Conservation (phyloP, 176 grass and related monocot species). For the Ananas comosus region DNA sequence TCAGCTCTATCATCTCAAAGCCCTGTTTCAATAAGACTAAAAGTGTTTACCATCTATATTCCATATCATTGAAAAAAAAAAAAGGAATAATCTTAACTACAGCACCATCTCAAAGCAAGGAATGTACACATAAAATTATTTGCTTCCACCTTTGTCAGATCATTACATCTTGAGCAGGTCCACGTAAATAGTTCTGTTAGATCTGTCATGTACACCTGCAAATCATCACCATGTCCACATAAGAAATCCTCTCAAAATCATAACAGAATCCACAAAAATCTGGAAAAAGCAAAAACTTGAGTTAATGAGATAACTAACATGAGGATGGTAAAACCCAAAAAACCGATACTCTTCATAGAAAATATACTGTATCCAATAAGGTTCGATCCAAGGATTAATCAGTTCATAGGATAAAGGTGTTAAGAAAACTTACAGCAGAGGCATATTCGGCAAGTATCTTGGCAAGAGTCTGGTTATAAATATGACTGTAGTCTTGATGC, state of each 20-base stretch:
- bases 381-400: too few species aligned
- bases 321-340: neutral
- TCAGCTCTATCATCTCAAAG: conserved; percentile 64
- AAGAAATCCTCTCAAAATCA: conserved; percentile 9
- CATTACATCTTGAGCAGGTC: conserved; percentile 77
- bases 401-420: neutral
- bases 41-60: conserved; percentile 1
- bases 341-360: neutral
- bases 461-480: conserved; percentile 77
- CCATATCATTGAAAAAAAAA: conserved; percentile 8
- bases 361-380: too few species aligned
- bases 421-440: conserved; percentile 54
- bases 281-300: neutral
- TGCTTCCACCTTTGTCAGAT: conserved; percentile 46
- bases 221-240: conserved; percentile 6
- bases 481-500: conserved; percentile 20
- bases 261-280: neutral
- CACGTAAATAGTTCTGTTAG: conserved; percentile 76
- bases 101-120: conserved; percentile 12
- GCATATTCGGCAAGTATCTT: conserved; percentile 80
- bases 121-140: conserved; percentile 8
- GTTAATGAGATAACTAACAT: neutral
- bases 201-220: conserved; percentile 88
- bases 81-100: neutral
- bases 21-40: conserved; percentile 41